Conservation (phyloP, 106 monocot species). For the Acanthochlamys bracteata region DNA sequence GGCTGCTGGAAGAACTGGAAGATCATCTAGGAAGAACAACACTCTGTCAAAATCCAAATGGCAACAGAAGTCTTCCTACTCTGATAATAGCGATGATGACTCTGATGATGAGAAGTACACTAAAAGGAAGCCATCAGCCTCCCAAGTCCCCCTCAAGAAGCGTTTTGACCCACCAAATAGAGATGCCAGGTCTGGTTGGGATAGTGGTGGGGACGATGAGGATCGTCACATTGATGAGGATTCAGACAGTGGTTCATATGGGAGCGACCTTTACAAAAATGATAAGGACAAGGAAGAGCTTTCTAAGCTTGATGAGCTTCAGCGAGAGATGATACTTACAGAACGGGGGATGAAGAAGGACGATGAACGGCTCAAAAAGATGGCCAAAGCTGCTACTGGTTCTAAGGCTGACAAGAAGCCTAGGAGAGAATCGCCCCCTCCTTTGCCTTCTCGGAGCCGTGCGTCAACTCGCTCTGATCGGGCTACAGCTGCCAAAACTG, state of each 20-base stretch:
- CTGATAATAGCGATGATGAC: constrained; percentile 52
- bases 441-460: constrained; percentile 34
- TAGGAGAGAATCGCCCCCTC: constrained; percentile 41
- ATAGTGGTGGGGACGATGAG: constrained; percentile 25
- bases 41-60: constrained; percentile 26
- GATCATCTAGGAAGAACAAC: constrained; percentile 28
- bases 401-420: constrained; percentile 36
- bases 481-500: constrained; percentile 40
- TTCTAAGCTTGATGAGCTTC: constrained; percentile 55
- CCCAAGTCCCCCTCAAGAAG: constrained; percentile 54
- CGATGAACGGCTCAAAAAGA: constrained; percentile 65
- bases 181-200: constrained; percentile 18
- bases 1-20: constrained; percentile 70
- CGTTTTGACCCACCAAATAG: constrained; percentile 43
- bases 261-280: constrained; percentile 84
- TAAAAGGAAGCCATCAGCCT: constrained; percentile 27
- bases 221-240: constrained; percentile 41
- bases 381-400: constrained; percentile 41
- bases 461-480: constrained; percentile 43
- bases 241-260: constrained; percentile 70
- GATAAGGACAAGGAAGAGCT: constrained; percentile 77
- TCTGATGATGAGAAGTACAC: constrained; percentile 28
- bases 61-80: constrained; percentile 31
- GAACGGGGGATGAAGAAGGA: constrained; percentile 56
- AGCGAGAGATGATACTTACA: constrained; percentile 80